Evolutionary conservation across 495 filamentous ascomycete genomes (phyloP).

Genomic region (Cladorrhinum samala): DNA sequence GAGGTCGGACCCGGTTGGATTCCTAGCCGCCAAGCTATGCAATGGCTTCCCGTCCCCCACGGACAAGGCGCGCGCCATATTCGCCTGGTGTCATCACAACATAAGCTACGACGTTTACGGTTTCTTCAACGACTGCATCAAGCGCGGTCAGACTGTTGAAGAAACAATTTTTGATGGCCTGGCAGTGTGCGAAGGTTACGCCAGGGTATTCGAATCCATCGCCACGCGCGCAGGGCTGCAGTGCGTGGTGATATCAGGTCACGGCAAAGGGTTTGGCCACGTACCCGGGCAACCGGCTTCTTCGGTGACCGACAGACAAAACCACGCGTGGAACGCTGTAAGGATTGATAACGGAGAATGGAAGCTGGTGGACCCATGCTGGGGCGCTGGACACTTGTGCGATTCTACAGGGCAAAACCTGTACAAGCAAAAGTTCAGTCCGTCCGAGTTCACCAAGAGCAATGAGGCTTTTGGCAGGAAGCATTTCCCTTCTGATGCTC

Average conservation of each 20-base stretch:
- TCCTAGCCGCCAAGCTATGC: slow-evolving; percentile 72
- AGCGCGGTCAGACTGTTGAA: slow-evolving; percentile 56
- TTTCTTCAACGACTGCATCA: slow-evolving; percentile 66
- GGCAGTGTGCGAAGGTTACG: slow-evolving; percentile 90
- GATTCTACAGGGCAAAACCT: slow-evolving; percentile 14
- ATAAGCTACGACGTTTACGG: slow-evolving; percentile 72
- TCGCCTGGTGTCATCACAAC: slow-evolving; percentile 95
- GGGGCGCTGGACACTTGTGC: slow-evolving; percentile 73
- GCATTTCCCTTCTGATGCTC: slow-evolving; percentile 69
- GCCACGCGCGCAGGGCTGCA: slow-evolving; percentile 71
- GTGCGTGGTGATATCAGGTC: slow-evolving; percentile 61
- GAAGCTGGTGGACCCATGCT: slow-evolving; percentile 89
- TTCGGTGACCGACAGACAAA: slow-evolving; percentile 50
- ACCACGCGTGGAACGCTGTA: slow-evolving; percentile 90
- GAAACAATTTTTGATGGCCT: slow-evolving; percentile 65
- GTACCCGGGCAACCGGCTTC: slow-evolving; percentile 46
- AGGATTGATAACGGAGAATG: slow-evolving; percentile 77
- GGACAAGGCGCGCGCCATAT: slow-evolving; percentile 87
- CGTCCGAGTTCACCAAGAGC: slow-evolving; percentile 65
- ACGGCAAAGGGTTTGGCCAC: slow-evolving; percentile 84
- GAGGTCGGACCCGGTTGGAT: slow-evolving; percentile 51
- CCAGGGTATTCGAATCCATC: slow-evolving; percentile 69
- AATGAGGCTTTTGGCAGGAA: slow-evolving; percentile 74
- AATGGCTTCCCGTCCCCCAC: slow-evolving; percentile 71
- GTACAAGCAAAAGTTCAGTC: slow-evolving; percentile 65